phyloP scores from a whole-genome alignment of 768 basidiomycete species.

The Termitomyces sp. region DNA sequence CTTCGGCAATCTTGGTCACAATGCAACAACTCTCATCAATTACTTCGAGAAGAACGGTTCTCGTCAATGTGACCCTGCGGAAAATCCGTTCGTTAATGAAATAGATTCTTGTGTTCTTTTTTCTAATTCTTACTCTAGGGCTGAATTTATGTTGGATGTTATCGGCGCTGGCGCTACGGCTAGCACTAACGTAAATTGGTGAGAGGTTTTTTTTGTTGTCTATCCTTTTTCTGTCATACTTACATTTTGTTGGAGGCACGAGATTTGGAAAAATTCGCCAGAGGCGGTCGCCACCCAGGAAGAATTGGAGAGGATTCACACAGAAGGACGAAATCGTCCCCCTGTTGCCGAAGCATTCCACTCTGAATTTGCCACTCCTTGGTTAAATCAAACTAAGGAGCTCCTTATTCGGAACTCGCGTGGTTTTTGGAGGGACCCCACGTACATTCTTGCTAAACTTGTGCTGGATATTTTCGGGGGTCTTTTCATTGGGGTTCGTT shows the following conservation, averaged over 20 bases:
- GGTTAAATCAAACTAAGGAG: constrained; percentile 44
- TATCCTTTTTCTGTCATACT: constrained; percentile 33
- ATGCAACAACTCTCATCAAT: constrained; percentile 59
- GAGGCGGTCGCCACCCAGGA: constrained; percentile 32
- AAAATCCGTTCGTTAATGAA: constrained; percentile 62
- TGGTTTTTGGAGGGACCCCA: constrained; percentile 58
- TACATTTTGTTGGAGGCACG: constrained; percentile 13
- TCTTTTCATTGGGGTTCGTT: constrained; percentile 47
- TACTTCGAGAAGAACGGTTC: constrained; percentile 78
- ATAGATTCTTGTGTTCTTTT: not conserved
- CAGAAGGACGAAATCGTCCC: constrained; percentile 46
- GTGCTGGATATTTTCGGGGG: constrained; percentile 53
- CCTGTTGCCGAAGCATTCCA: constrained; percentile 35
- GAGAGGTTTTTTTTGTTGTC: constrained; percentile 26
- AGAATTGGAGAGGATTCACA: constrained; percentile 47
- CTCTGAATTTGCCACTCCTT: constrained; percentile 51
- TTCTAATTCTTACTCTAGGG: constrained; percentile 32
- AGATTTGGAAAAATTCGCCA: constrained; percentile 44
- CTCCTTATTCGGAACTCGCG: constrained; percentile 44
- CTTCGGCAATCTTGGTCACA: constrained; percentile 68
- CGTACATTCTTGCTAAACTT: constrained; percentile 60
- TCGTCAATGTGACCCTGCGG: constrained; percentile 55
- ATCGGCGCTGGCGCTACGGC: constrained; percentile 74
- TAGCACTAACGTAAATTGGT: constrained; percentile 53
- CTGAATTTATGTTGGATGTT: constrained; percentile 65